Conservation (phyloP, 1,284 basidiomycete species). For the Grifola frondosa region DNA sequence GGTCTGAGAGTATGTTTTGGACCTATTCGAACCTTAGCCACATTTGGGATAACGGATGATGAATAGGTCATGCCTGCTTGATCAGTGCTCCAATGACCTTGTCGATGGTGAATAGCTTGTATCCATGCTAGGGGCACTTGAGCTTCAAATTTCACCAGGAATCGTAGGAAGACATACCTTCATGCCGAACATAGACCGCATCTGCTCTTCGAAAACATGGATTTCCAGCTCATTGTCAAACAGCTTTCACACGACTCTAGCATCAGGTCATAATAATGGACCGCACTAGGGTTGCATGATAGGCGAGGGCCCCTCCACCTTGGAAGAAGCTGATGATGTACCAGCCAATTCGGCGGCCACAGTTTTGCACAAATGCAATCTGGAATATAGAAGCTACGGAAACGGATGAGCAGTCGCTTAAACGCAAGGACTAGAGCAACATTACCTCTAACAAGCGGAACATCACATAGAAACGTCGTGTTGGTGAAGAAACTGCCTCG, state of each 20-base stretch:
- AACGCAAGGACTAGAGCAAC: conserved; percentile 6
- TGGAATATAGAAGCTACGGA: conserved; percentile 78
- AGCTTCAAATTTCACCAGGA: conserved; percentile 9
- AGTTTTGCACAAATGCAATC: conserved; percentile 80
- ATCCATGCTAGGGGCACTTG: conserved; percentile 52
- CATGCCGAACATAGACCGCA: conserved; percentile 89
- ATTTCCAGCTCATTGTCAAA: conserved; percentile 94
- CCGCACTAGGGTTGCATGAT: too few species aligned
- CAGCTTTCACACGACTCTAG: conserved; percentile 87
- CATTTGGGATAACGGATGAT: conserved; percentile 12
- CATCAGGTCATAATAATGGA: conserved; percentile 80
- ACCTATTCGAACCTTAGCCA: conserved; percentile 42
- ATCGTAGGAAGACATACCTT: too few species aligned
- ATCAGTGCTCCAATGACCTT: conserved; percentile 86
- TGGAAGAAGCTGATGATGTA: conserved; percentile 30
- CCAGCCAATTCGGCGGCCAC: conserved; percentile 52
- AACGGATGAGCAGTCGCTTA: background rate
- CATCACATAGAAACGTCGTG: conserved; percentile 84
- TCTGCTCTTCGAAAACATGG: conserved; percentile 85
- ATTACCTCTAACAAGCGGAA: conserved; percentile 82
- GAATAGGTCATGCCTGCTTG: conserved; percentile 62
- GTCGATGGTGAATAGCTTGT: conserved; percentile 91
- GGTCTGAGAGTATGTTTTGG: conserved; percentile 78
- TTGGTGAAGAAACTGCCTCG: conserved; percentile 84
- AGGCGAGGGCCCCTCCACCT: too few species aligned